These are phyloP conservation scores for Citeromyces matritensis DNA, from an alignment of 805 yeast species.

Conservation along the genomic window DNA sequence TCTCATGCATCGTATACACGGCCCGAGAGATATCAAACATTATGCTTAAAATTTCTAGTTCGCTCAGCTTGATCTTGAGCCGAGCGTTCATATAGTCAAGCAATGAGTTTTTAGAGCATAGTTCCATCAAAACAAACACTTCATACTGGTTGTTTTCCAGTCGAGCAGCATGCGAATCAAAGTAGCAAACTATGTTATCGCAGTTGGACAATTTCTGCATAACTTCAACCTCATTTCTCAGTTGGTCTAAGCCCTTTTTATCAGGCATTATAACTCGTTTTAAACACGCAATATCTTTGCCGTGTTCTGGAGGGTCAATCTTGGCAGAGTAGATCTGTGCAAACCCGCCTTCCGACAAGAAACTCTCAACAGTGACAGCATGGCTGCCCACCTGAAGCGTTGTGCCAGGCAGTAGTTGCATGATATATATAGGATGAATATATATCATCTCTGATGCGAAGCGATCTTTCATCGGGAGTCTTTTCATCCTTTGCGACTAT, in stretches of 20 bases:
- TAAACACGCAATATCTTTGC: constrained; percentile 42
- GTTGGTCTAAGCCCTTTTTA: constrained; percentile 46
- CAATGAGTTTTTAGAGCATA: constrained; percentile 76
- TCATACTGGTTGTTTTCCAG: constrained; percentile 48
- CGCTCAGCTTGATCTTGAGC: constrained; percentile 62
- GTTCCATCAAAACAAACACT: constrained; percentile 85
- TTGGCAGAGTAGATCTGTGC: constrained; percentile 64
- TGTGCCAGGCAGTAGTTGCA: constrained; percentile 24
- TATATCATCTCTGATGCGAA: too few relatives aligned
- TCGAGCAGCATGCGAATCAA: constrained; percentile 65
- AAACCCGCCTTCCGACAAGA: constrained; percentile 49
- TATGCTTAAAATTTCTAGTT: constrained; percentile 65
- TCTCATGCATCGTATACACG: constrained; percentile 71
- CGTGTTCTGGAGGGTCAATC: constrained; percentile 30
- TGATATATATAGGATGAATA: too few relatives aligned
- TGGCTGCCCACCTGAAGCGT: constrained; percentile 34
- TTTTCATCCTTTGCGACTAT: too few relatives aligned
- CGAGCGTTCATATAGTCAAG: constrained; percentile 85
- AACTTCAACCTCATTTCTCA: constrained; percentile 66
- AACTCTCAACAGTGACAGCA: constrained; percentile 24
- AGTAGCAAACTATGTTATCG: constrained; percentile 49
- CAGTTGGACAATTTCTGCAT: constrained; percentile 51
- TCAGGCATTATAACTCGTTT: constrained; percentile 65
- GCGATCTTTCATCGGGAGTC: too few relatives aligned
- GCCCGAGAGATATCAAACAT: constrained; percentile 74